Evolutionary conservation across 768 basidiomycete species (phyloP), one percentile per base, ranked within the genome.

Genomic region (Strobilomyces confusus): DNA sequence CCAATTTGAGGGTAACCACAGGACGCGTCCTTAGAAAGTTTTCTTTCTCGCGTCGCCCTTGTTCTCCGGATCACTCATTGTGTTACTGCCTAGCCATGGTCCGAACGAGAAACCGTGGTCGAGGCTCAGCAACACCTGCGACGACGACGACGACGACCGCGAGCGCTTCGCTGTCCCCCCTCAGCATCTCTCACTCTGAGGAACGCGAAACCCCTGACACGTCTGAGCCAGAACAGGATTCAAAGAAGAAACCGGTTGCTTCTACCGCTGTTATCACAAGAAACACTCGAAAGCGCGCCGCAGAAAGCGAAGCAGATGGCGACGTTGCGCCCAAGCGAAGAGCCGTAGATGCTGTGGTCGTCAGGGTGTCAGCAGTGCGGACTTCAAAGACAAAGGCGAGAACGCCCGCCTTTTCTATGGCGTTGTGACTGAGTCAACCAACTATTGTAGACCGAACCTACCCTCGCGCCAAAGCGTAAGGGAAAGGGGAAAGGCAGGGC

Each of bases 131-230:
- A 26, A 64, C 69, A 11, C 57, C 69, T 9, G 55, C 63, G 43
- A 67, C 66, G 5, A 55, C 63, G 43, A 67, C 66, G 5, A 55
- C 69, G 25, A 52, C 69, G 11, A 55, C 69, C 5, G 69, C 77
- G 9, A 72, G 76, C 14, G 72, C 76, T 13, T 70, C 73, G 37
- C 72, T 70, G 29, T 80, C 84, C 13, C 80, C 83, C 36, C 57
- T 78, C 58, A 83, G 80, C 58, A 69, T 73, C 30, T 66, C 69
- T 48, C 68, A 70, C 22, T 81, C 82, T 30, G 70, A 72, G 38
- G 69, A 75, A 62, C 64, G 67, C 29, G 77, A 76, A 60, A 82
- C 82, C 47, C 82, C 84, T 60, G 70, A 70, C 38, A 83, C 81
- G 29, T 84, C 83, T 23, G 71, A 71, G 34, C 60, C 65, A 37